phyloP scores from a whole-genome alignment of 78 protist genomes.

The Anaeramoeba ignava region DNA sequence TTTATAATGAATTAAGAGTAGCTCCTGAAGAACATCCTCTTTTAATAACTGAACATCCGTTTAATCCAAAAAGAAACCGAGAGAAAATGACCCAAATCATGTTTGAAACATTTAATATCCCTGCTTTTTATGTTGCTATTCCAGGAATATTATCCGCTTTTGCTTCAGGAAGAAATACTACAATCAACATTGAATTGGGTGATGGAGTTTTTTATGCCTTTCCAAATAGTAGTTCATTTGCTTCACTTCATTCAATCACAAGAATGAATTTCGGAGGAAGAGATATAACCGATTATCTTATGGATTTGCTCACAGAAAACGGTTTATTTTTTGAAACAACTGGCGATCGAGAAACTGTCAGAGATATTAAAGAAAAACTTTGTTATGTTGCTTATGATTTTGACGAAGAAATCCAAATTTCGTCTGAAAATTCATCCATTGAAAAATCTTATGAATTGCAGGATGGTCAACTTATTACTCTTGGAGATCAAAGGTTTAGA shows the following conservation, averaged over 20 bases:
- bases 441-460: slow-evolving; percentile 8
- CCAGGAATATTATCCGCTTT: not conserved
- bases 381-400: slow-evolving; percentile 5
- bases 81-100: not conserved
- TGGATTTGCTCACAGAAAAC: not conserved
- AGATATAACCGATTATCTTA: too few relatives aligned
- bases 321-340: not conserved
- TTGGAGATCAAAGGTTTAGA: slow-evolving; percentile 1
- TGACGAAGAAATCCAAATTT: not conserved
- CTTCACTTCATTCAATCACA: not conserved
- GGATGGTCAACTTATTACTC: not conserved
- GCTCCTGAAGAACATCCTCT: too few relatives aligned
- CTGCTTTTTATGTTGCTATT: not conserved
- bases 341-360: not conserved
- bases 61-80: not conserved
- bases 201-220: not conserved
- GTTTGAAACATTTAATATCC: not conserved
- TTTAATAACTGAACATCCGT: too few relatives aligned
- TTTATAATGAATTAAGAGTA: too few relatives aligned
- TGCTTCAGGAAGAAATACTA: not conserved
- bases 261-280: not conserved
- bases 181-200: not conserved
- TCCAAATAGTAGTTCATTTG: not conserved
- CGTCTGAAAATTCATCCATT: too few relatives aligned
- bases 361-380: not conserved